Evolutionary conservation across 2,329 filamentous ascomycete genomes (phyloP), one percentile per base, ranked within the genome.

Genomic region (Phyllosticta citrichinensis): DNA sequence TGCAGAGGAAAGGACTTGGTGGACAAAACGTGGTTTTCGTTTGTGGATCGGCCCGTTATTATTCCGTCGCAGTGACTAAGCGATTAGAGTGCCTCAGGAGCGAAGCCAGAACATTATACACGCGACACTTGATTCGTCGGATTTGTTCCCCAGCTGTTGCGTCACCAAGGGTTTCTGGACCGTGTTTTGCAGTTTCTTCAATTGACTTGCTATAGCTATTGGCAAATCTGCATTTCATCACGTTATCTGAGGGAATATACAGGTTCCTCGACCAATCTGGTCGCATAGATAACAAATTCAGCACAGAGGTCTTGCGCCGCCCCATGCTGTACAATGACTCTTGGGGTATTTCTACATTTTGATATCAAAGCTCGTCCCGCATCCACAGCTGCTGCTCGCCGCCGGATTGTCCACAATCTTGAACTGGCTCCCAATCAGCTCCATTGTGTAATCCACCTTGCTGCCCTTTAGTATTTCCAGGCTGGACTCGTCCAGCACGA

Each of bases 301-400:
- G 40, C 17, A 47, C 17, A 47, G 40, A 47, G n/a, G n/a, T n/a
- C 40, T 47, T 47, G 40, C 40, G 40, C 40, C 40, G n/a, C 17
- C 40, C 5, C n/a, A 47, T 47, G 40, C 40, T 47, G 17, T 47
- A 47, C 17, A 47, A n/a, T 47, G 40, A 47, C n/a, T 47, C 6
- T 17, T 17, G 6, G 20, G 51, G n/a, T 50, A 53, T 20, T 27
- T 24, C 40, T 60, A 73, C 61, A 73, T 61, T 62, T 92, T 91
- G 66, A 97, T 91, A 76, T 97, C 94, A 75, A 99, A 99, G 72
- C 93, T 97, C 17, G 93, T 97, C 8, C 94, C 94, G 75, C 94
- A 99, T 1, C 94, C 94, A 77, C 94, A 99, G 73, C 89, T 96
- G 75, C 92, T 97, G 62, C 88, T 91, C 4, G 94, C 94, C 51